phyloP scores from a whole-genome alignment of 805 yeast genomes.

The Grigorovia humatica region DNA sequence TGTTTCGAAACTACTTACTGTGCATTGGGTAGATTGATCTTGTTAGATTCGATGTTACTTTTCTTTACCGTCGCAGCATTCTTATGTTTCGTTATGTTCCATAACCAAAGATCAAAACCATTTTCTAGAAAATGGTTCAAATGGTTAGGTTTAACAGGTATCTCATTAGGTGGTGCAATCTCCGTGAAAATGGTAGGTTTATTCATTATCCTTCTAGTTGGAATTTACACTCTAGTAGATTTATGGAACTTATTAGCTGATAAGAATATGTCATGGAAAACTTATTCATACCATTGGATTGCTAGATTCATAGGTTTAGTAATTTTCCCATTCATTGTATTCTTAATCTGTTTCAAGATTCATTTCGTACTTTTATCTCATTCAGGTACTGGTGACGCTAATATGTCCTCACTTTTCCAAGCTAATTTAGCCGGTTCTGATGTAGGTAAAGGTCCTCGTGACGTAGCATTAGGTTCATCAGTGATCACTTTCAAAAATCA shows the following conservation, averaged over 20 bases:
- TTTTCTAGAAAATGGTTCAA: constrained; percentile 88
- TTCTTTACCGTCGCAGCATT: constrained; percentile 69
- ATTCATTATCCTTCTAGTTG: constrained; percentile 78
- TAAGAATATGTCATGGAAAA: constrained; percentile 37
- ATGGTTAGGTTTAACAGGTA: constrained; percentile 80
- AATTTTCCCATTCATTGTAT: constrained; percentile 51
- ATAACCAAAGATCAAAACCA: constrained; percentile 35
- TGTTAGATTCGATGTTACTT: constrained; percentile 65
- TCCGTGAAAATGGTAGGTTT: constrained; percentile 96
- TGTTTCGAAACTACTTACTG: constrained; percentile 60
- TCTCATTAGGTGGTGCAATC: constrained; percentile 79
- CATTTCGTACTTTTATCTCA: constrained; percentile 68
- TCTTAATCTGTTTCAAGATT: constrained; percentile 57
- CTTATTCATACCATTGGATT: constrained; percentile 51
- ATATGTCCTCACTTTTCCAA: constrained; percentile 74
- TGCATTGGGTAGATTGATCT: constrained; percentile 62
- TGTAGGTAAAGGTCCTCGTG: constrained; percentile 61
- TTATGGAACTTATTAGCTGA: constrained; percentile 80
- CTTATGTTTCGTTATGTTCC: constrained; percentile 46
- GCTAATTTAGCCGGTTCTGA: constrained; percentile 64
- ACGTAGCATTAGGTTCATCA: constrained; percentile 56
- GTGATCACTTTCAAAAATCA: constrained; percentile 41
- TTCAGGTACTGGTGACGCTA: constrained; percentile 76
- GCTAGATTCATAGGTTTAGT: constrained; percentile 56
- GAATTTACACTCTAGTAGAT: constrained; percentile 80